A percentile compares a stretch with the other conserved stretches of the same genome.
phyloP scores from a whole-genome alignment of 768 basidiomycete species.

The Lentinula sp. region DNA sequence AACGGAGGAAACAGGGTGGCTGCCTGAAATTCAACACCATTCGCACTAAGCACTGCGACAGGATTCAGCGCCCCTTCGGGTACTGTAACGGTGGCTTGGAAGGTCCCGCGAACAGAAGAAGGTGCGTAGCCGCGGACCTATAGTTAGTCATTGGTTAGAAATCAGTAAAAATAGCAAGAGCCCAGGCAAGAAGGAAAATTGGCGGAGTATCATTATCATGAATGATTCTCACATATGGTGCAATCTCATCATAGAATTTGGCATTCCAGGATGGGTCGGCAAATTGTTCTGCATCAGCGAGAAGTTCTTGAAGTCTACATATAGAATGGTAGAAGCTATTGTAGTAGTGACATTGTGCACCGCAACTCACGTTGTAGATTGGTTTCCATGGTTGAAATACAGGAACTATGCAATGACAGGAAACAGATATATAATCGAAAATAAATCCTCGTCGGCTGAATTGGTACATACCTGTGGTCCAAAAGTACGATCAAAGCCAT shows the following conservation, averaged over 20 bases:
- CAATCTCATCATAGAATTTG: slow-evolving; percentile 21
- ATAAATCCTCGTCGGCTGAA: too few species aligned
- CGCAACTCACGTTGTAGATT: neutral
- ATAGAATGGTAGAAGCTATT: neutral
- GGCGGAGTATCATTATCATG: neutral
- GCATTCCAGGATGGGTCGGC: slow-evolving; percentile 20
- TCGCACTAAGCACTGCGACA: slow-evolving; percentile 16
- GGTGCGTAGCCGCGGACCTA: slow-evolving; percentile 17
- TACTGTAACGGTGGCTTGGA: slow-evolving; percentile 10
- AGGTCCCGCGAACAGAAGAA: slow-evolving; percentile 12
- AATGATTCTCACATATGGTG: slow-evolving; percentile 12
- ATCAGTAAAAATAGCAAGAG: neutral
- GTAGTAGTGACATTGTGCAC: neutral
- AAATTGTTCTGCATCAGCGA: slow-evolving; percentile 16
- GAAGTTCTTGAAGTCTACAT: slow-evolving; percentile 10
- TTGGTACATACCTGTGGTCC: slow-evolving; percentile 12
- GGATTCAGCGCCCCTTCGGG: slow-evolving; percentile 14
- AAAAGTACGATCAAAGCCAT: slow-evolving; percentile 23
- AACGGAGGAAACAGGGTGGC: neutral
- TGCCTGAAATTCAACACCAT: slow-evolving; percentile 14
- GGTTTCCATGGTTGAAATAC: slow-evolving; percentile 11
- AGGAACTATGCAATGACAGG: slow-evolving; percentile 10
- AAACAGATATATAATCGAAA: neutral
- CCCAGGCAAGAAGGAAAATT: neutral
- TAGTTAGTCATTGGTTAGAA: neutral